phyloP scores from a whole-genome alignment of 495 filamentous ascomycete species.

The Penicillium dipodomyicola region DNA sequence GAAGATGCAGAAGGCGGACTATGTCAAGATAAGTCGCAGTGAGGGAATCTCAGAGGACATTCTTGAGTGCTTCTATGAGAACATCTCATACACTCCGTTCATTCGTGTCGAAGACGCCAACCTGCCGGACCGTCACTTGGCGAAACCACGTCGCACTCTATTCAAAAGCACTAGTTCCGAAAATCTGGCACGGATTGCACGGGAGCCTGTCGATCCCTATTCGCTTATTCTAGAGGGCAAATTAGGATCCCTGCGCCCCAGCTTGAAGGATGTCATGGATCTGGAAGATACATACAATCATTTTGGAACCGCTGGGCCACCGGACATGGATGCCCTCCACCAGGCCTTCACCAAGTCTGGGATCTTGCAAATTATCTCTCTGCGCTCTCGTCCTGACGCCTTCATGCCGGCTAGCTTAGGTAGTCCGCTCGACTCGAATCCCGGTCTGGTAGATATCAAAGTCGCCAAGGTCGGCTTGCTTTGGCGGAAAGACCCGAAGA shows the following conservation, averaged over 20 bases:
- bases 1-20: slow-evolving; percentile 97
- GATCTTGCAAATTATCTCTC: slow-evolving; percentile 89
- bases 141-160: slow-evolving; percentile 68
- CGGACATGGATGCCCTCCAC: slow-evolving; percentile 76
- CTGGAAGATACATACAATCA: slow-evolving; percentile 92
- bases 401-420: slow-evolving; percentile 85
- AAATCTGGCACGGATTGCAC: slow-evolving; percentile 60
- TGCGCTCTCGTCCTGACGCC: slow-evolving; percentile 87
- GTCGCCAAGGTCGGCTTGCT: slow-evolving; percentile 93
- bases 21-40: slow-evolving; percentile 88
- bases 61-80: slow-evolving; percentile 95
- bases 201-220: slow-evolving; percentile 93
- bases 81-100: slow-evolving; percentile 96
- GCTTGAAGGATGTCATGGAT: slow-evolving; percentile 85
- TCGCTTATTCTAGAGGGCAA: slow-evolving; percentile 86
- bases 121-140: slow-evolving; percentile 70
- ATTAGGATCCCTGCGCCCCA: slow-evolving; percentile 76
- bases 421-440: slow-evolving; percentile 83
- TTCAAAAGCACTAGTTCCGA: slow-evolving; percentile 70
- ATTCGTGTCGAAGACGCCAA: slow-evolving; percentile 95
- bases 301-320: slow-evolving; percentile 65
- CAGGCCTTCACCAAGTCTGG: slow-evolving; percentile 86
- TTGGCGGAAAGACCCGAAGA: slow-evolving; percentile 94
- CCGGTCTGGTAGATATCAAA: slow-evolving; percentile 94
- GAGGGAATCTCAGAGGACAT: slow-evolving; percentile 91